Base-by-base conservation (phyloP, 108 stramenopile species). In the Cyclostephanos invisitatus region DNA sequence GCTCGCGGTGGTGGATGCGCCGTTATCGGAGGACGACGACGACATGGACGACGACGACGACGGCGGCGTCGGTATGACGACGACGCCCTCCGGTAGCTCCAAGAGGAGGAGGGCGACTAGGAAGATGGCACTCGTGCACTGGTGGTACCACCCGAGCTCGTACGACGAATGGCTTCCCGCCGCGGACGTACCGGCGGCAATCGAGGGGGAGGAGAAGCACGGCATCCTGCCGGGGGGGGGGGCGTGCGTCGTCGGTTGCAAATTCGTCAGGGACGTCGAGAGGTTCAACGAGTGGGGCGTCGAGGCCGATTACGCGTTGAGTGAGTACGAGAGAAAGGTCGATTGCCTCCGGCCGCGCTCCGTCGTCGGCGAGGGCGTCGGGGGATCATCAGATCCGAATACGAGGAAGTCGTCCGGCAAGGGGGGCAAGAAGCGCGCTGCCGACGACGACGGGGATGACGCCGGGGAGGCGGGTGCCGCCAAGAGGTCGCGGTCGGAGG, bases 91-190 rank as follows among this genome's bases (percentile, higher is more conserved):
- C 27, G 24, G 37, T 35, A 40, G 24, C 35, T 5, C 1, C 35
- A 51, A 6, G 4, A 17, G 20, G 10, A 70, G 18, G 54, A 61
- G 8, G 9, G 14, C 32, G 11, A 67, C 28, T 17, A 67, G 54
- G 51, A 67, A 64, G 18, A 65, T 72, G 64, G 77, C 77, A 25
- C 38, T 78, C 12, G 82, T 83, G 14, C 82, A 83, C 58, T 83
- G 76, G 82, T 83, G 82, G 82, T 83, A 74, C 56, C 62, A 63
- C 56, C 82, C 82, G 10, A 47, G 65, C 35, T 78, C 76, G 14
- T 83, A 77, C 29, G 82, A 83, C 70, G 82, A 83, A 44, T 83
- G 82, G 82, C 61, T 83, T n/a, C 67, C 75, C n/a, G 77, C 72
- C 0, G 67, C 53, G 35, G 82, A 78, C 49, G 76, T 83, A 68